Base-by-base conservation (phyloP, 495 filamentous ascomycete species). In the Penicillium goetzii region DNA sequence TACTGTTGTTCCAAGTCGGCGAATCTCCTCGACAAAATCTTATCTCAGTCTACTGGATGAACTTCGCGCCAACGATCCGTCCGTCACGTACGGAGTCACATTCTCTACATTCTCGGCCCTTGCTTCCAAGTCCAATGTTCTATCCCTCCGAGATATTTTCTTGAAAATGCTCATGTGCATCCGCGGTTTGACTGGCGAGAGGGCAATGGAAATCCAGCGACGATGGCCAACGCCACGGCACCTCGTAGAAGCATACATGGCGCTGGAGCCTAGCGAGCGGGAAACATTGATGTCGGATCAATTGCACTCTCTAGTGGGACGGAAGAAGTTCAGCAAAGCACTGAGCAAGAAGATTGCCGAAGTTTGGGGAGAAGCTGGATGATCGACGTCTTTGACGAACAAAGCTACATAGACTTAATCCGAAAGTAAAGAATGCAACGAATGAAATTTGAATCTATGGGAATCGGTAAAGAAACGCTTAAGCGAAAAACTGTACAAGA, bases 161-260 rank as follows among this genome's bases (percentile, higher is more conserved):
- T 71, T 95, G 25, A 94, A 94, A 73, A 94, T 96, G 90, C 78
- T 96, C 54, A 94, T 96, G 91, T 92, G 89, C 66, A 90, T 86
- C 11, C 82, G 83, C 26, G 89, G 90, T 2, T 78, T 96, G n/a
- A 88, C 86, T 5, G 89, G 90, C 0, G 91, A 95, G 64, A 93
- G 92, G 71, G 91, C 92, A 0, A 71, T 92, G 3, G 91, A 92
- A 74, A 92, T 96, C 12, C 91, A 93, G 64, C 86, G 83, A 63
- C 70, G 78, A 12, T 96, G 90, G 88, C 83, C 80, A 60, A 95
- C 91, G 14, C 92, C 92, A 3, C 80, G 81, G 52, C 84, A 84
- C 6, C 84, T 96, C 36, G 67, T 92, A 10, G 84, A 85, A 59
- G 92, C 89, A 0, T 92, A 85, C 71, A 85, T 87, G 67, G 73